A percentile compares a stretch with the other conserved stretches of the same genome.
These are phyloP conservation scores for Aspergillus funiculosus DNA, from an alignment of 495 filamentous ascomycete genomes.

Conservation along the genomic window DNA sequence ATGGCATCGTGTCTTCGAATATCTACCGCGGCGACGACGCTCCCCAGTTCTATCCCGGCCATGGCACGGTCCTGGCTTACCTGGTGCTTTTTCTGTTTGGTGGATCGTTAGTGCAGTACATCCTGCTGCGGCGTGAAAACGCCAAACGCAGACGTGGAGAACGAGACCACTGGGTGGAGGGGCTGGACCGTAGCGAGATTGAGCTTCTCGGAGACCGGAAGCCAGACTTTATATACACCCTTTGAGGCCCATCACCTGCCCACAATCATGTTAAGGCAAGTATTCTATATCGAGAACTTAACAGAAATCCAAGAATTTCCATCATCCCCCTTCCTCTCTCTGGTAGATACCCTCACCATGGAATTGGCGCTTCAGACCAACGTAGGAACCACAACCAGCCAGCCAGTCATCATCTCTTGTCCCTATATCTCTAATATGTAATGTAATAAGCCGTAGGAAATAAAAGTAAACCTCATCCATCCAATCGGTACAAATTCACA, in stretches of 20 bases:
- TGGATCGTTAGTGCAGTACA: conserved; percentile 58
- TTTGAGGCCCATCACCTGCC: too few species aligned
- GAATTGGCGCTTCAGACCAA: too few species aligned
- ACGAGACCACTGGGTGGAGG: conserved; percentile 59
- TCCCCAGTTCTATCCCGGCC: conserved; percentile 53
- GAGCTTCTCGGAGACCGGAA: conserved; percentile 56
- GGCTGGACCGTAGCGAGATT: conserved; percentile 29
- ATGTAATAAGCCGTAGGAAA: neutral
- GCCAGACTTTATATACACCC: conserved; percentile 75
- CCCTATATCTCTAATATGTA: too few species aligned
- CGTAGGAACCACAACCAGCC: too few species aligned
- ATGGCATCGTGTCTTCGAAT: conserved; percentile 77
- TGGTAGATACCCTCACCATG: too few species aligned
- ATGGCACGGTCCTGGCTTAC: conserved; percentile 56
- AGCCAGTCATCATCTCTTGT: too few species aligned
- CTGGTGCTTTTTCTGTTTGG: conserved; percentile 54
- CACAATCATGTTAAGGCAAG: too few species aligned
- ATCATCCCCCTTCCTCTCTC: too few species aligned
- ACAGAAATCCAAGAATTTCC: too few species aligned
- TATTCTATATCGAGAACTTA: too few species aligned
- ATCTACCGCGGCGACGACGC: conserved; percentile 53
- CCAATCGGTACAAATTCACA: conserved; percentile 33
- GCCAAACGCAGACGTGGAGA: conserved; percentile 49
- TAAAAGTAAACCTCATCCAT: neutral
- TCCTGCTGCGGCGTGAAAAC: conserved; percentile 48